Conservation (phyloP, 139 green algal genomes). For the Micromonas commoda region DNA sequence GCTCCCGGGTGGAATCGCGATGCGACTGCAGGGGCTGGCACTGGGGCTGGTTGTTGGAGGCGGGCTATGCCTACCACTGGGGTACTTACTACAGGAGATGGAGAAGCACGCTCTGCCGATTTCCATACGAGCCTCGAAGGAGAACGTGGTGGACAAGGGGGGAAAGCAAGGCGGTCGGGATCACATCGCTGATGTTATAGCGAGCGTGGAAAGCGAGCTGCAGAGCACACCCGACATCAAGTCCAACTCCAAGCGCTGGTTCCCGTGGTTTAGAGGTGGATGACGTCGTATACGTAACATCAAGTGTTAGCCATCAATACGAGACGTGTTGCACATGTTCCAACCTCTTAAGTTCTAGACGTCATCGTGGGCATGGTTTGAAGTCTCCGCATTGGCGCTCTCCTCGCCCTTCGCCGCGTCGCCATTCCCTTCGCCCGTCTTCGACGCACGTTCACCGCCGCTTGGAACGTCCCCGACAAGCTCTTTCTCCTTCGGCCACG, state of each 20-base stretch:
- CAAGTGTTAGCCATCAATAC: too few species aligned
- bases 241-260: background rate
- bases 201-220: background rate
- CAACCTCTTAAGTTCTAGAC: too few species aligned
- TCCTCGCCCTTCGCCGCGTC: too few species aligned
- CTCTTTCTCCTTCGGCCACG: background rate
- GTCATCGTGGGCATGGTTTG: too few species aligned
- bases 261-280: background rate
- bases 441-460: too few species aligned
- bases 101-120: background rate
- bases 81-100: conserved; percentile 1
- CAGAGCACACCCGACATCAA: background rate
- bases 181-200: background rate
- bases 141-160: background rate
- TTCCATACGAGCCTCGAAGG: background rate
- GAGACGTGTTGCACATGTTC: too few species aligned
- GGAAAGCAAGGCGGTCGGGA: background rate
- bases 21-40: background rate
- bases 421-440: too few species aligned
- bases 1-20: background rate
- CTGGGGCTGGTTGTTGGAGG: background rate
- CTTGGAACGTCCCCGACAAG: too few species aligned
- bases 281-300: too few species aligned
- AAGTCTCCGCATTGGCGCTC: too few species aligned
- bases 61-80: background rate